Base-by-base conservation (phyloP, 23 red algal genomes). In the Pyropia yezoensis region DNA sequence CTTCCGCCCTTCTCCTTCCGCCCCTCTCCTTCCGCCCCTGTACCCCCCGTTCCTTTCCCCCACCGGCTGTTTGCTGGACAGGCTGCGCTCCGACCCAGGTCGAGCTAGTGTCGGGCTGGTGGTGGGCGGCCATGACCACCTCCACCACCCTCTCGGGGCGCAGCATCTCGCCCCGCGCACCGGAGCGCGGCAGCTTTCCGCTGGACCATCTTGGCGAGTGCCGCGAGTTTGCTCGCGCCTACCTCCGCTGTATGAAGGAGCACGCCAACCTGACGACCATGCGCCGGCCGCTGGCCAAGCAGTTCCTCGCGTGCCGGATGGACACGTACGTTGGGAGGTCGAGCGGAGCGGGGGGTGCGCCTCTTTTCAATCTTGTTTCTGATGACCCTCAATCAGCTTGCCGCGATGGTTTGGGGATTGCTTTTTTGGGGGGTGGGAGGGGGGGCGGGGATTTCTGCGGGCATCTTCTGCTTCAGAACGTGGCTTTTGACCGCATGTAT, bases 291-390 rank as follows among this genome's bases (percentile, higher is more conserved):
- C 64, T 86, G 26, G 76, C 80, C 26, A 70, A 75, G 14, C 27
- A 57, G 2, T 98, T 91, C 72, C 68, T 98, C 21, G 32, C 74
- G 60, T 98, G 94, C 59, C 82, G 94, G 20, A 98, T 98, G 94
- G 76, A 90, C 50, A 56, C 34, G 73, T 77, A 69, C 20, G 73
- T 34, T 65, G 57, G 11, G n/a, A n/a, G n/a, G n/a, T n/a, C n/a
- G n/a, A n/a, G n/a, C n/a, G n/a, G n/a, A n/a, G n/a, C n/a, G n/a
- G n/a, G n/a, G n/a, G n/a, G n/a, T n/a, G n/a, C n/a, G n/a, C n/a
- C n/a, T n/a, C n/a, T n/a, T n/a, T n/a, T n/a, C n/a, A n/a, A n/a
- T n/a, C n/a, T n/a, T n/a, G n/a, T n/a, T n/a, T n/a, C n/a, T n/a
- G n/a, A n/a, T n/a, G n/a, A n/a, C n/a, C n/a, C n/a, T n/a, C n/a